phyloP scores from a whole-genome alignment of 1,139 yeast genomes.

The Zygosaccharomyces pseudobailii region DNA sequence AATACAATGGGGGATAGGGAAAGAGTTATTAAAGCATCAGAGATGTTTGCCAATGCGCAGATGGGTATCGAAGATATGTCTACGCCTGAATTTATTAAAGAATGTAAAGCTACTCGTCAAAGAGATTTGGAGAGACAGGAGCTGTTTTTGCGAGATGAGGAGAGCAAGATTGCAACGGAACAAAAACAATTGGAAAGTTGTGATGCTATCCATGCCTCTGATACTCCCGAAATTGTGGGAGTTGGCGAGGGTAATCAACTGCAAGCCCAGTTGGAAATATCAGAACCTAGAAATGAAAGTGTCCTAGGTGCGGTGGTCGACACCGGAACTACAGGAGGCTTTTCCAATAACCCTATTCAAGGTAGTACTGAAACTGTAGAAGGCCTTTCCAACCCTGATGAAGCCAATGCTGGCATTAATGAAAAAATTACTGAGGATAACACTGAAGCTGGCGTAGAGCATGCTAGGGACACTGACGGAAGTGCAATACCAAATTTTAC shows the following conservation, averaged over 20 bases:
- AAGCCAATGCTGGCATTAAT: too few species aligned
- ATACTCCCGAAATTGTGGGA: slow-evolving; percentile 12
- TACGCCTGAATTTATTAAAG: slow-evolving; percentile 63
- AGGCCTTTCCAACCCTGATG: background rate
- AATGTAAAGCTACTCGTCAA: slow-evolving; percentile 68
- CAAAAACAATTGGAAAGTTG: slow-evolving; percentile 10
- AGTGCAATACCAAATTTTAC: too few species aligned
- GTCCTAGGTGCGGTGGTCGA: background rate
- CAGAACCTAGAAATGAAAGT: background rate
- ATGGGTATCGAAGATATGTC: slow-evolving; percentile 91
- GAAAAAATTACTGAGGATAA: background rate
- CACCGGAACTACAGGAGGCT: background rate
- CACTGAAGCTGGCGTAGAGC: background rate
- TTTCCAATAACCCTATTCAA: background rate
- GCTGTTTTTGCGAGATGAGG: slow-evolving; percentile 37
- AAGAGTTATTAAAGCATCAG: slow-evolving; percentile 80
- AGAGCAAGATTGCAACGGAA: slow-evolving; percentile 25
- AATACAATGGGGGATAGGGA: slow-evolving; percentile 76
- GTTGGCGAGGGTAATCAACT: slow-evolving; percentile 31
- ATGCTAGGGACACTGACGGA: too few species aligned
- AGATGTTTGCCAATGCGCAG: slow-evolving; percentile 94
- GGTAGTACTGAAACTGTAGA: background rate
- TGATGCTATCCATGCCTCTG: slow-evolving; percentile 4
- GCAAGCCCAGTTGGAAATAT: slow-evolving; percentile 18
- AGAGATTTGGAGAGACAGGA: slow-evolving; percentile 61